Base-by-base conservation (phyloP, 441 rosid genomes). In the Omphalea diandra region DNA sequence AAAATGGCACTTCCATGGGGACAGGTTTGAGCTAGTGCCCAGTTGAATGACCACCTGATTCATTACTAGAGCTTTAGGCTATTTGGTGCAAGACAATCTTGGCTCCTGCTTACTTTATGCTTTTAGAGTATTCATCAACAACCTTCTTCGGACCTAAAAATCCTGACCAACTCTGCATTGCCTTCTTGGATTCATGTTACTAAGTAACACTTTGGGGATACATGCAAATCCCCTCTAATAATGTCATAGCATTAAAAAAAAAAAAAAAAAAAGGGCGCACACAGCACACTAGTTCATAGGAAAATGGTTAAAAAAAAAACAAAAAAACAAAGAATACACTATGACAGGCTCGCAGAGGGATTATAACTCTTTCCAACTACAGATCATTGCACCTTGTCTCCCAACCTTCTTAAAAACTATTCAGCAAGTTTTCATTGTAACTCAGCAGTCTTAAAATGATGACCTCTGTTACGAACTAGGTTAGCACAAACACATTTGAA, bases 401-500 rank as follows among this genome's bases (percentile, higher is more conserved):
- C 58, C 62, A 67, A 63, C 36, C 75, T 70, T 63, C 29, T 17
- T 36, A 46, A 69, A 29, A 62, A 38, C n/a, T 18, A 68, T 29
- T 32, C 50, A 55, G 60, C 49, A 15, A 50, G 63, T 60, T 68
- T 59, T 61, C 68, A 73, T 41, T 24, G 76, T 64, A 50, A 68
- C 58, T 54, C 60, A 41, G 46, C 9, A 32, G 57, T 68, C 72
- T 61, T 41, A 32, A 64, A 69, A 55, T 49, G 63, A 69, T 40
- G 68, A 65, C 69, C 44, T 69, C 62, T 66, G 76, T 72, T 78
- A 82, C 79, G 81, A 63, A 74, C 83, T 78, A 87, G n/a, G 85
- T 85, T 80, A 83, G 87, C 71, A 79, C 75, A 80, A 73, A 54
- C 83, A 79, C 76, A 44, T 43, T n/a, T n/a, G 69, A 74, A 79